Base-by-base conservation (phyloP, 306 rosid species). In the Pachyrhizus erosus region DNA sequence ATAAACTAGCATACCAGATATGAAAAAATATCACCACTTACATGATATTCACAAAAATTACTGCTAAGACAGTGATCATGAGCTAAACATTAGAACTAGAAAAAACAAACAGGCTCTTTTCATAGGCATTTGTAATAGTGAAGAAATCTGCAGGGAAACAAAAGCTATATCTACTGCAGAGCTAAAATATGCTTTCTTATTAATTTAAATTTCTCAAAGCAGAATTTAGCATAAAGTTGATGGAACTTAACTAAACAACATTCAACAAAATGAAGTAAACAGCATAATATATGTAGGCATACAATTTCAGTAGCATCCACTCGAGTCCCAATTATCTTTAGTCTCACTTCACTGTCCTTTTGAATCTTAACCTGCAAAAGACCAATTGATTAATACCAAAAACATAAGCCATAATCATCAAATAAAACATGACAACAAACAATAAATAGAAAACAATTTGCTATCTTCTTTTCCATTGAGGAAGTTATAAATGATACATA, bases 291-390 rank as follows among this genome's bases (percentile, higher is more conserved):
- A 60, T 42, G 54, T 24, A 33, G 65, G 67, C 92, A 51, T 92
- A 94, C 98, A 78, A 96, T 96, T 91, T 96, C 98, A 8, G 99
- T 93, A 45, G 98, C 99, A 79, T 96, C 99, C 34, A 96, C 99
- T 80, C 97, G 89, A 84, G 96, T 92, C 69, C 99, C 99, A 62
- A 96, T 96, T 83, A 96, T 96, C 91, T 96, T 96, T 29, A 96
- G 84, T 73, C 99, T 86, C 82, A 96, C 99, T 92, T 96, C 98
- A 75, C 99, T 96, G 23, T 96, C 99, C 73, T 96, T 96, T 86
- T 96, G 98, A 76, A 96, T 96, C 86, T 96, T 96, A 75, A 96
- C 98, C 98, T 94, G 88, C 81, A 87, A 48, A 58, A 77, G 73
- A 78, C 13, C 80, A 82, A 42, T 52, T 60, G 29, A 75, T 79